These are phyloP conservation scores for Entoloma clypeatum DNA, from an alignment of 1,284 basidiomycete species.

Conservation along the genomic window DNA sequence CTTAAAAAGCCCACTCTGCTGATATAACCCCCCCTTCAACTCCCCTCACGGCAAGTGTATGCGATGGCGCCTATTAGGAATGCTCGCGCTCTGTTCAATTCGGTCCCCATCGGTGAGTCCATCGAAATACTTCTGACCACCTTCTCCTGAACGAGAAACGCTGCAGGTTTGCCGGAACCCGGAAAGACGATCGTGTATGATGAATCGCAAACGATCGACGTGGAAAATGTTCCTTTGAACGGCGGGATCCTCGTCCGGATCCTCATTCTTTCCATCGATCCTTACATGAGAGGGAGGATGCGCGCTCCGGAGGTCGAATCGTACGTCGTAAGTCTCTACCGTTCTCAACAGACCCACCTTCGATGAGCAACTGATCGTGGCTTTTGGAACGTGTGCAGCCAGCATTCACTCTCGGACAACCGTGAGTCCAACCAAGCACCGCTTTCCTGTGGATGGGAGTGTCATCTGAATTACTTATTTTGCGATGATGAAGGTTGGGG, in stretches of 20 bases:
- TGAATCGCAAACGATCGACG: slow-evolving; percentile 43
- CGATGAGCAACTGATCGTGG: too few relatives aligned
- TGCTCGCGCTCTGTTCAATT: too few relatives aligned
- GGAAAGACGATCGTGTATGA: slow-evolving; percentile 49
- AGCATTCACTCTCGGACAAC: slow-evolving; percentile 35
- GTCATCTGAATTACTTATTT: not conserved
- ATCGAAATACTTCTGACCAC: too few relatives aligned
- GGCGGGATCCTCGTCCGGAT: slow-evolving; percentile 42
- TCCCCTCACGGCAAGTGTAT: too few relatives aligned
- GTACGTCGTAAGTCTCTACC: slow-evolving; percentile 17
- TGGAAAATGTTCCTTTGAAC: slow-evolving; percentile 43
- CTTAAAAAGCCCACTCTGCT: too few relatives aligned
- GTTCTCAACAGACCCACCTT: too few relatives aligned
- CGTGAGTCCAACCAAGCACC: too few relatives aligned
- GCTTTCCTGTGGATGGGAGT: not conserved
- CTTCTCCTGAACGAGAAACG: too few relatives aligned
- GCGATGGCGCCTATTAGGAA: too few relatives aligned
- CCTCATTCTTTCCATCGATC: slow-evolving; percentile 18
- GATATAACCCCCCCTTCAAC: too few relatives aligned
- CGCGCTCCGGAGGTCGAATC: slow-evolving; percentile 10
- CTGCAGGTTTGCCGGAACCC: slow-evolving; percentile 46
- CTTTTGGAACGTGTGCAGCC: slow-evolving; percentile 16
- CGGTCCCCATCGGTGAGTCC: too few relatives aligned
- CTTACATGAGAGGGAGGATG: slow-evolving; percentile 14
- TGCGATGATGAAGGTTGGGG: not conserved